Conservation (phyloP, 2,329 filamentous ascomycete genomes). For the Bipolaris sorokiniana region DNA sequence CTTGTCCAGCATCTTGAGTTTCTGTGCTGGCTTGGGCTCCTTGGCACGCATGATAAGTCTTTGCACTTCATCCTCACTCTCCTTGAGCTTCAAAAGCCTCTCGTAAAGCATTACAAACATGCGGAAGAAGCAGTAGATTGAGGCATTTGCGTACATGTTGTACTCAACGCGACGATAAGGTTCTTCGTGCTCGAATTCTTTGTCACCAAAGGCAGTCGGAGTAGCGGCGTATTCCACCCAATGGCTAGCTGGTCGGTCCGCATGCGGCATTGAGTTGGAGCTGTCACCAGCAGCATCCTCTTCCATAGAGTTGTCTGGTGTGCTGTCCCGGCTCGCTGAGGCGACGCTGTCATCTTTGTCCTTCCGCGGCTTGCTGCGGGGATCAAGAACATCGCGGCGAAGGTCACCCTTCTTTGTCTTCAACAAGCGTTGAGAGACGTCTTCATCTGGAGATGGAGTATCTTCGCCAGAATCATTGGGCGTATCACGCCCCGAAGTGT, state of each 20-base stretch:
- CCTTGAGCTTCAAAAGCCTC: conserved; percentile 82
- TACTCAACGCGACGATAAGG: conserved; percentile 81
- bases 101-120: conserved; percentile 91
- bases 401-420: conserved; percentile 73
- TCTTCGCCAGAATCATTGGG: conserved; percentile 64
- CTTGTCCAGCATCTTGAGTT: conserved; percentile 83
- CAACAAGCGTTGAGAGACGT: conserved; percentile 69
- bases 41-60: conserved; percentile 76
- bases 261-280: conserved; percentile 57
- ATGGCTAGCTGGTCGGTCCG: conserved; percentile 69
- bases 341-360: conserved; percentile 82
- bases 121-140: conserved; percentile 92
- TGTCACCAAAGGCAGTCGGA: conserved; percentile 63
- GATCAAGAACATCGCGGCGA: conserved; percentile 85
- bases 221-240: conserved; percentile 65
- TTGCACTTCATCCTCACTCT: conserved; percentile 73
- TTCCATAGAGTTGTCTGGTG: conserved; percentile 82
- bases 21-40: conserved; percentile 78
- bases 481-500: conserved; percentile 47
- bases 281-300: conserved; percentile 74
- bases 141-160: conserved; percentile 90
- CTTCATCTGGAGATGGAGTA: conserved; percentile 68
- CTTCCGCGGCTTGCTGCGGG: conserved; percentile 70
- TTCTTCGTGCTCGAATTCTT: conserved; percentile 75
- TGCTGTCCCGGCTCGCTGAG: conserved; percentile 84